Evolutionary conservation across 1,139 yeast species (phyloP).

Genomic region (Protomyces inouyei): DNA sequence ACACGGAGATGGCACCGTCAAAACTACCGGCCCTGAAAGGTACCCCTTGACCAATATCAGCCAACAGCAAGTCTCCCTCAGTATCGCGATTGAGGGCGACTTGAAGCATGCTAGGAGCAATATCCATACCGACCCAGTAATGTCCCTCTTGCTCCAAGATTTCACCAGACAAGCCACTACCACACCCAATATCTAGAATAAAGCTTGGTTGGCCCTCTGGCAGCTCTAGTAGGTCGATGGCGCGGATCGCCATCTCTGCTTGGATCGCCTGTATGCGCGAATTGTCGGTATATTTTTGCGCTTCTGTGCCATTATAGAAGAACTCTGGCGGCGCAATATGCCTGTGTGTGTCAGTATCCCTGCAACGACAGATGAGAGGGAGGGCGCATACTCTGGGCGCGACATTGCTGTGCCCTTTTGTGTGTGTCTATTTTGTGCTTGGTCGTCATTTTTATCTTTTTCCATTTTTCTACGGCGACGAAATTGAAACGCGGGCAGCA

Average conservation of each 20-base stretch:
- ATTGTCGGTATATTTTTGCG: conserved; percentile 81
- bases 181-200: conserved; percentile 90
- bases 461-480: neutral
- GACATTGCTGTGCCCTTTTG: neutral
- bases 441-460: neutral
- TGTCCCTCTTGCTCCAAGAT: conserved; percentile 91
- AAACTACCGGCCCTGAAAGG: conserved; percentile 96
- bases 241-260: conserved; percentile 93
- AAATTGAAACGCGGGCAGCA: neutral
- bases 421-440: neutral
- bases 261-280: conserved; percentile 97
- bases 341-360: neutral
- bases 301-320: conserved; percentile 84
- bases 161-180: conserved; percentile 94
- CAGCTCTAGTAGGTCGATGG: conserved; percentile 76
- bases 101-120: conserved; percentile 89
- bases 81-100: conserved; percentile 87
- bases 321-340: conserved; percentile 92
- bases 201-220: conserved; percentile 53
- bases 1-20: conserved; percentile 93
- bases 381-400: neutral
- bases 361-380: neutral
- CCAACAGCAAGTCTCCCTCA: conserved; percentile 85
- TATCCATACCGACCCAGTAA: conserved; percentile 95
- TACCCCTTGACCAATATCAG: conserved; percentile 90